Evolutionary conservation across 257 asterid genomes (phyloP).

Genomic region (Oldenlandia corymbosa): DNA sequence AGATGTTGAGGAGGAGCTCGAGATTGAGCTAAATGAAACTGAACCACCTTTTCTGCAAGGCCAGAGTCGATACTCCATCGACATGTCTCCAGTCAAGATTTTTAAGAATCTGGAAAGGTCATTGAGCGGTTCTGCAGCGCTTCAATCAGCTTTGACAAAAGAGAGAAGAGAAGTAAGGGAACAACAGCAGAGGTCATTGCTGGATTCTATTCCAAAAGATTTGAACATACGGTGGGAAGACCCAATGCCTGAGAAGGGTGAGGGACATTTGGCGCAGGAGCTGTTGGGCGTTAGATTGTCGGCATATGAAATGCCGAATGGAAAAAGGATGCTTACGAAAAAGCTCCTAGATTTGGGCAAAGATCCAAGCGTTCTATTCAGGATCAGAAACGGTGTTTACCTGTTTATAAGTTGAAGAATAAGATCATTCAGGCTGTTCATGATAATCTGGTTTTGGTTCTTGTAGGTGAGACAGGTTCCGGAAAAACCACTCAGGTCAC

Average conservation of each 20-base stretch:
- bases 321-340: conserved; percentile 93
- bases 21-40: conserved; percentile 83
- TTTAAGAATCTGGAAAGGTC: conserved; percentile 95
- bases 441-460: conserved; percentile 85
- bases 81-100: conserved; percentile 90
- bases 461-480: conserved; percentile 96
- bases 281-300: conserved; percentile 93
- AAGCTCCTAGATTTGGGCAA: conserved; percentile 84
- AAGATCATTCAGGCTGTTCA: conserved; percentile 82
- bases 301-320: conserved; percentile 98
- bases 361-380: conserved; percentile 90
- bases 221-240: conserved; percentile 97
- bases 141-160: conserved; percentile 82
- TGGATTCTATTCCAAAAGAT: conserved; percentile 98
- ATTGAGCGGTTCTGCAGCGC: conserved; percentile 91
- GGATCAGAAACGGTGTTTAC: conserved; percentile 84
- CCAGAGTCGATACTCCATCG: conserved; percentile 71
- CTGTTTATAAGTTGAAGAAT: conserved; percentile 76
- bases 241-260: conserved; percentile 98
- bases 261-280: conserved; percentile 97
- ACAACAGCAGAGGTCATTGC: conserved; percentile 84
- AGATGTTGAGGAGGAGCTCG: conserved; percentile 91
- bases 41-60: conserved; percentile 89
- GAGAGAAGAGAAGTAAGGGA: conserved; percentile 95
- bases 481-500: conserved; percentile 96